These are phyloP conservation scores for Rachicladosporium sp. DNA, from an alignment of 2,329 filamentous ascomycete species.

Conservation along the genomic window DNA sequence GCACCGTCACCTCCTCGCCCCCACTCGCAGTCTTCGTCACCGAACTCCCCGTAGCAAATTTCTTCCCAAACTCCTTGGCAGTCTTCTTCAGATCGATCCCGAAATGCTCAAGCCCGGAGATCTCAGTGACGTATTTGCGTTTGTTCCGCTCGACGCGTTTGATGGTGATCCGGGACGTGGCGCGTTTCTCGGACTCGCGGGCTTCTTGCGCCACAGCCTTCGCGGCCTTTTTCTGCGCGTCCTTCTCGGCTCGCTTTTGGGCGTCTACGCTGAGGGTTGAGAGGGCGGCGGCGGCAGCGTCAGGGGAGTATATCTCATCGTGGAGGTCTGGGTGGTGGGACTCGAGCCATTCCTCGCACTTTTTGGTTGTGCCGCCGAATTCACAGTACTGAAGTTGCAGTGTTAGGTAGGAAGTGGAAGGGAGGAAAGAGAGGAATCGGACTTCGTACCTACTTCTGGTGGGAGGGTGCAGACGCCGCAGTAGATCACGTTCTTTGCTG, in stretches of 20 bases:
- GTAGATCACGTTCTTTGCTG: conserved; percentile 45
- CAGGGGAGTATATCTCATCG: conserved; percentile 62
- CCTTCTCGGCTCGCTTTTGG: conserved; percentile 88
- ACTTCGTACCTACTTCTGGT: conserved; percentile 48
- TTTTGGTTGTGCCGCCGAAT: conserved; percentile 90
- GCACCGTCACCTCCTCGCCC: conserved; percentile 86
- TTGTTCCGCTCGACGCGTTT: conserved; percentile 98
- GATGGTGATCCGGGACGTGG: conserved; percentile 72
- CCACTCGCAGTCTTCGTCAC: conserved; percentile 77
- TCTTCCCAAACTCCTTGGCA: conserved; percentile 88
- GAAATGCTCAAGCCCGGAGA: conserved; percentile 83
- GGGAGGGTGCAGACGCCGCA: conserved; percentile 56
- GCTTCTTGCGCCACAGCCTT: conserved; percentile 82
- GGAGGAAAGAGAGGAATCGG: background rate
- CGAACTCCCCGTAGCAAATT: conserved; percentile 90
- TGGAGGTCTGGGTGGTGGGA: conserved; percentile 64
- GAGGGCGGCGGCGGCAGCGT: conserved; percentile 68
- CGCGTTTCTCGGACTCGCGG: conserved; percentile 70
- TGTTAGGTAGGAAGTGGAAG: conserved; percentile 5
- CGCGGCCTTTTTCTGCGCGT: conserved; percentile 90
- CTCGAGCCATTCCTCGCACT: conserved; percentile 93
- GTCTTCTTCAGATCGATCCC: conserved; percentile 90
- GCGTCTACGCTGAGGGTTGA: conserved; percentile 79
- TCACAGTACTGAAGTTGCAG: conserved; percentile 69
- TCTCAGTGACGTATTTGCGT: conserved; percentile 87